A percentile compares a stretch with the other conserved stretches of the same genome.
phyloP scores from a whole-genome alignment of 164 flowering plant species.

The Kingdonia uniflora region DNA sequence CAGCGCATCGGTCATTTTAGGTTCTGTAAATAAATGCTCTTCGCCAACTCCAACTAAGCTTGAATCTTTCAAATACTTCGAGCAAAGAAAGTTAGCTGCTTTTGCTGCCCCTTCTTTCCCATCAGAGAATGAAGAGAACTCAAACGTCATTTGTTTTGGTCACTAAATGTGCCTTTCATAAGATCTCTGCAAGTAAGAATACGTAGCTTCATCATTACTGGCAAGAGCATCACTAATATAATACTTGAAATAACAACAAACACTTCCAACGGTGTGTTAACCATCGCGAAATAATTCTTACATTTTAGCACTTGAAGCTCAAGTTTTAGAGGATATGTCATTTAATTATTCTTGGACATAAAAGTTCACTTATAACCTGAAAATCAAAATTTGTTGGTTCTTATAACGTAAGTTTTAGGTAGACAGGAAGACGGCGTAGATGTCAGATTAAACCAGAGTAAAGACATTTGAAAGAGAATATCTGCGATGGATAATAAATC shows the following conservation, averaged over 20 bases:
- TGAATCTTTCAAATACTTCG: slow-evolving; percentile 27
- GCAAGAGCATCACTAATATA: too few relatives aligned
- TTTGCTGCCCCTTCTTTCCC: slow-evolving; percentile 74
- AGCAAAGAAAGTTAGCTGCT: slow-evolving; percentile 62
- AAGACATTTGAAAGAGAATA: background rate
- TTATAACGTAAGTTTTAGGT: too few relatives aligned
- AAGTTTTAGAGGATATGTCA: background rate
- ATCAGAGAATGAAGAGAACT: slow-evolving; percentile 61
- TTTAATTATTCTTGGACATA: too few relatives aligned
- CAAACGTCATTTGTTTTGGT: slow-evolving; percentile 33
- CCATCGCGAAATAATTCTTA: background rate
- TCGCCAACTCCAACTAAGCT: slow-evolving; percentile 14
- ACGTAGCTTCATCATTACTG: background rate
- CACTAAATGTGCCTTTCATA: slow-evolving; percentile 13
- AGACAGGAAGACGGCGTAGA: background rate
- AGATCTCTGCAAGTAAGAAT: slow-evolving; percentile 33
- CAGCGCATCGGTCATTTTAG: slow-evolving; percentile 48
- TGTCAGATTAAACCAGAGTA: background rate
- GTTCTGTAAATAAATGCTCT: slow-evolving; percentile 43
- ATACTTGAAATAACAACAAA: too few relatives aligned
- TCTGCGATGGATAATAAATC: background rate
- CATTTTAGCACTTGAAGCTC: background rate
- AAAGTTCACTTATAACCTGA: background rate
- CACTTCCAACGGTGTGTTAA: too few relatives aligned
- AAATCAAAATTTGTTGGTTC: too few relatives aligned